These are phyloP conservation scores for Aspergillus ruber DNA, from an alignment of 2,329 filamentous ascomycete species.

Conservation along the genomic window DNA sequence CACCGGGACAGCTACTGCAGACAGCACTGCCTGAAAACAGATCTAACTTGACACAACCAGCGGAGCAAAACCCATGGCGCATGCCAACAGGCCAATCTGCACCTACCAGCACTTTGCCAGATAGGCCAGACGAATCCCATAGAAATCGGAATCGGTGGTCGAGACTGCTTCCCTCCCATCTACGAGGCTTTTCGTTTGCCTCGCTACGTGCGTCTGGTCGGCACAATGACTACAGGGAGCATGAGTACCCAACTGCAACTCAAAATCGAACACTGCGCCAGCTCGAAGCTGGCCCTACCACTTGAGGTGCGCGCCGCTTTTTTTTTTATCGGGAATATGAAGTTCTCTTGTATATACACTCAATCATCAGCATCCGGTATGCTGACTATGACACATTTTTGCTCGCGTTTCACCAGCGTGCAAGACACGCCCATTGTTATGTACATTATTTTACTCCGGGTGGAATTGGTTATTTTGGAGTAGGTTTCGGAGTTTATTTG, in stretches of 20 bases:
- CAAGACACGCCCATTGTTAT: slow-evolving; percentile 4
- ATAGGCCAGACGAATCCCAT: slow-evolving; percentile 3
- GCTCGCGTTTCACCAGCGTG: background rate
- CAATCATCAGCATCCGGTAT: background rate
- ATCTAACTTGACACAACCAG: slow-evolving; percentile 12
- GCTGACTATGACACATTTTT: background rate
- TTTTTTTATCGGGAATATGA: background rate
- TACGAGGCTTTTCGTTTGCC: slow-evolving; percentile 6
- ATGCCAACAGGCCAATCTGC: slow-evolving; percentile 1
- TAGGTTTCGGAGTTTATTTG: background rate
- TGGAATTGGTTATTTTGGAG: slow-evolving; percentile 3
- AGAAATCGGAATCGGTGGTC: slow-evolving; percentile 2
- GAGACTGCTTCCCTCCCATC: slow-evolving; percentile 12
- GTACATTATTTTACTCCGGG: slow-evolving; percentile 3
- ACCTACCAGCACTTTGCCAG: background rate
- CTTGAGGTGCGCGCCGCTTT: slow-evolving; percentile 3
- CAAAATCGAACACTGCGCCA: slow-evolving; percentile 13
- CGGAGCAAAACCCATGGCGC: slow-evolving; percentile 1
- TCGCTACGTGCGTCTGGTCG: background rate
- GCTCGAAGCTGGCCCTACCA: slow-evolving; percentile 14
- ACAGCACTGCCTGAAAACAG: slow-evolving; percentile 20
- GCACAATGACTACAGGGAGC: background rate
- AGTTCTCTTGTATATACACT: background rate
- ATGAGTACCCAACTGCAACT: background rate
- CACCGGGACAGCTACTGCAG: slow-evolving; percentile 32